A percentile compares a stretch with the other conserved stretches of the same genome.
These are phyloP conservation scores for Talaromyces sp. DNA, from an alignment of 2,329 filamentous ascomycete species.

Conservation along the genomic window DNA sequence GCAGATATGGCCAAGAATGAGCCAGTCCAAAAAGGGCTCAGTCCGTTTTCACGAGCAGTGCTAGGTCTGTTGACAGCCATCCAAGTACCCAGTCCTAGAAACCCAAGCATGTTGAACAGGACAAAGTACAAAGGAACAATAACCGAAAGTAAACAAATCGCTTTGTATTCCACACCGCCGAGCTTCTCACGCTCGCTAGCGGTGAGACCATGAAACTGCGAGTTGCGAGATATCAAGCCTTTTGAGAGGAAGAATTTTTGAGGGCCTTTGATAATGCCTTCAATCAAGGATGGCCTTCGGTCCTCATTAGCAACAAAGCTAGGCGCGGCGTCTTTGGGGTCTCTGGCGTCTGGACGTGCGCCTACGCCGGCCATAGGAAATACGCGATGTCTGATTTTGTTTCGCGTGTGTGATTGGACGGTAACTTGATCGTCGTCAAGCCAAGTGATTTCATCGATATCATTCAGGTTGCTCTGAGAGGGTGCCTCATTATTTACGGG, in stretches of 20 bases:
- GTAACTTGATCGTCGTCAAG: constrained; percentile 32
- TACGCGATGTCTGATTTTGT: constrained; percentile 24
- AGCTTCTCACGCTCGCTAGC: constrained; percentile 42
- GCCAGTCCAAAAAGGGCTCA: constrained; percentile 49
- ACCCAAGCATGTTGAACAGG: constrained; percentile 46
- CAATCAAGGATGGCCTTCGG: constrained; percentile 22
- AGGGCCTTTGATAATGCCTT: constrained; percentile 27
- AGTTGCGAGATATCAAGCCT: constrained; percentile 44
- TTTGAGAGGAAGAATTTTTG: constrained; percentile 33
- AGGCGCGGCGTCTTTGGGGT: constrained; percentile 30
- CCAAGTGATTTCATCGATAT: constrained; percentile 25
- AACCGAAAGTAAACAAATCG: constrained; percentile 34
- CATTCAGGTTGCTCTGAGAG: neutral
- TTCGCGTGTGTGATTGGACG: constrained; percentile 20
- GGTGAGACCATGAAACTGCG: constrained; percentile 49
- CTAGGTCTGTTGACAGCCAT: constrained; percentile 42
- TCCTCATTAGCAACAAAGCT: constrained; percentile 21
- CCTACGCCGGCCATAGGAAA: constrained; percentile 37
- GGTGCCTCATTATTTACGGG: neutral
- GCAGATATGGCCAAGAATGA: constrained; percentile 54
- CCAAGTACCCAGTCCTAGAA: constrained; percentile 48
- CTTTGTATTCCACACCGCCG: constrained; percentile 45
- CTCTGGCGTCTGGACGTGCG: constrained; percentile 33
- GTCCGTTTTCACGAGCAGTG: constrained; percentile 43
- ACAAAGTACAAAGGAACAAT: constrained; percentile 47